Percentiles rank a stretch among this genome's conserved stretches.
phyloP scores from a whole-genome alignment of 139 green algal species.

The Coelastrella sp. region DNA sequence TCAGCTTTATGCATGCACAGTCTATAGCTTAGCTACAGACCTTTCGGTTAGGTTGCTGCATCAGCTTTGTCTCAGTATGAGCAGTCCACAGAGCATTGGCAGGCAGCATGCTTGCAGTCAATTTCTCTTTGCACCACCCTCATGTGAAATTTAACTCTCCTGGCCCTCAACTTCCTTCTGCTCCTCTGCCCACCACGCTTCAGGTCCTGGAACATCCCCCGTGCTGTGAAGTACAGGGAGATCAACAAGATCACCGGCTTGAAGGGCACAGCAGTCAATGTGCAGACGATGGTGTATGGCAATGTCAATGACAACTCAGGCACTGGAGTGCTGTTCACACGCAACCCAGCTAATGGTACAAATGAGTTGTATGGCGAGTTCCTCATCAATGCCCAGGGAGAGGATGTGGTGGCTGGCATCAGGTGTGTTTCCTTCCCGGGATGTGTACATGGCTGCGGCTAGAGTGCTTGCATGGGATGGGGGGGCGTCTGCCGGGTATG shows the following conservation, averaged over 20 bases:
- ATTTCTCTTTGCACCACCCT: not conserved
- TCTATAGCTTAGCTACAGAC: no score
- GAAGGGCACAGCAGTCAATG: slow-evolving; percentile 89
- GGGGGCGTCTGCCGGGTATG: not conserved
- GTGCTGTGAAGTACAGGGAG: slow-evolving; percentile 89
- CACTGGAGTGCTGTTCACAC: slow-evolving; percentile 92
- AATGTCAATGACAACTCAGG: slow-evolving; percentile 83
- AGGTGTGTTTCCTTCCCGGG: slow-evolving; percentile 36
- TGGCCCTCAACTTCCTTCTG: not conserved
- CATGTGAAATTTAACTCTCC: no score
- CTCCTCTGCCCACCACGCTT: not conserved
- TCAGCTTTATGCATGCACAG: no score
- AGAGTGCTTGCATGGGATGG: not conserved
- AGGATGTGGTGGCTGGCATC: slow-evolving; percentile 88
- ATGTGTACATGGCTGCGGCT: not conserved
- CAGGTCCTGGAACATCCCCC: slow-evolving; percentile 79
- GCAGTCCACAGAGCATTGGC: no score
- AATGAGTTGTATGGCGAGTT: slow-evolving; percentile 90
- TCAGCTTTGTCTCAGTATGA: no score
- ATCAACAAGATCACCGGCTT: slow-evolving; percentile 91
- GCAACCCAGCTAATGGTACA: slow-evolving; percentile 81
- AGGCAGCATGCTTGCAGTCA: no score
- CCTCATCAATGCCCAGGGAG: slow-evolving; percentile 89
- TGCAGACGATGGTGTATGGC: slow-evolving; percentile 93
- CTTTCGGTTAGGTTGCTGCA: no score